phyloP scores from a whole-genome alignment of 768 basidiomycete genomes.

The Antrodiella citrinella region DNA sequence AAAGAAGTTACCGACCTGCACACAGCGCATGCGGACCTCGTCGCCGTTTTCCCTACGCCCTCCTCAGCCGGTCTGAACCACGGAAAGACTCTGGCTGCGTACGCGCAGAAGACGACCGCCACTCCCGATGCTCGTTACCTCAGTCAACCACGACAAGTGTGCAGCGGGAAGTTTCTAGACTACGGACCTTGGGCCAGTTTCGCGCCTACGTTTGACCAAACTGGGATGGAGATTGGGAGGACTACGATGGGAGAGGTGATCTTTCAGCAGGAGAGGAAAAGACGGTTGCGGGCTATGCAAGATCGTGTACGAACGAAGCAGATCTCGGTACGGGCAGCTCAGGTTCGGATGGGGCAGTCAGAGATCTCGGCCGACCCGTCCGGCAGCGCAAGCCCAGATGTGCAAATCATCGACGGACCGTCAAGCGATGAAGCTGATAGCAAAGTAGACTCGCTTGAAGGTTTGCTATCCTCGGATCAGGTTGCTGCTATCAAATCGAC shows the following conservation, averaged over 20 bases:
- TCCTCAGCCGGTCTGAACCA: slow-evolving; percentile 20
- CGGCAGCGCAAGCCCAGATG: slow-evolving; percentile 7
- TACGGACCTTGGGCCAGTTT: slow-evolving; percentile 72
- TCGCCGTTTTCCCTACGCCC: slow-evolving; percentile 63
- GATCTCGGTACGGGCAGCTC: background rate
- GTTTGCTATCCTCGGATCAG: slow-evolving; percentile 50
- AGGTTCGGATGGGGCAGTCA: background rate
- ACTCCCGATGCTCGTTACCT: slow-evolving; percentile 22
- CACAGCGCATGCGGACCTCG: slow-evolving; percentile 69
- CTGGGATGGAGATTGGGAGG: slow-evolving; percentile 64
- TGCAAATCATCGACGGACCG: slow-evolving; percentile 8
- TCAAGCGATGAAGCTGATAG: slow-evolving; percentile 6
- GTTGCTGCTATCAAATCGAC: slow-evolving; percentile 49
- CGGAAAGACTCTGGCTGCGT: slow-evolving; percentile 49
- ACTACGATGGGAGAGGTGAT: slow-evolving; percentile 51
- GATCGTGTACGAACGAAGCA: background rate
- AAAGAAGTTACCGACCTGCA: slow-evolving; percentile 40
- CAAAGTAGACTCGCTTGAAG: slow-evolving; percentile 35
- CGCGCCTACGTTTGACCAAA: slow-evolving; percentile 73
- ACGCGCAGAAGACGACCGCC: slow-evolving; percentile 34
- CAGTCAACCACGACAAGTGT: slow-evolving; percentile 45
- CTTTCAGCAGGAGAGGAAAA: slow-evolving; percentile 35
- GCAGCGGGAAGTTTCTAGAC: slow-evolving; percentile 65
- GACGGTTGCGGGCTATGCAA: background rate
- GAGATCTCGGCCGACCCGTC: background rate